phyloP scores from a whole-genome alignment of 495 filamentous ascomycete genomes.

The Thermothielavioides terrestris region DNA sequence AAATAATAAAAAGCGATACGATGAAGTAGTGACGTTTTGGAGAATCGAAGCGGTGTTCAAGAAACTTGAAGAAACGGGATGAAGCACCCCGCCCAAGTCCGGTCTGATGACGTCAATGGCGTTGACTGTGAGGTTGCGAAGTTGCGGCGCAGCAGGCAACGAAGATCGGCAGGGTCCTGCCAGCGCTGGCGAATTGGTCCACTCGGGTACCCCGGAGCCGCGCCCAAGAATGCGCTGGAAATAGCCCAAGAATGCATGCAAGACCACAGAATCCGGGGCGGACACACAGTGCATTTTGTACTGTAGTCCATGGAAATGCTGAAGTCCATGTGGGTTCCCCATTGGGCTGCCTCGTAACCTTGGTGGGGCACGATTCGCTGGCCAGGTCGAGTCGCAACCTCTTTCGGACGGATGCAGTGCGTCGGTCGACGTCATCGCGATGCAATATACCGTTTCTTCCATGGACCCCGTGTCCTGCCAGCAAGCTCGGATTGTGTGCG shows the following conservation, averaged over 20 bases:
- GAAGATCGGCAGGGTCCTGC: slow-evolving; percentile 7
- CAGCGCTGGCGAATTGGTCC: background rate
- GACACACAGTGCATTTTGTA: too few relatives aligned
- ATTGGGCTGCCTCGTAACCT: slow-evolving; percentile 1
- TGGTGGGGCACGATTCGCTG: too few relatives aligned
- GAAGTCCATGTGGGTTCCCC: too few relatives aligned
- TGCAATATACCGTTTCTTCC: slow-evolving; percentile 10
- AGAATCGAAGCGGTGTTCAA: too few relatives aligned
- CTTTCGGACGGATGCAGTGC: background rate
- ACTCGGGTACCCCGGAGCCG: background rate
- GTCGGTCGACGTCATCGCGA: slow-evolving; percentile 17
- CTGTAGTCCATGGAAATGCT: background rate
- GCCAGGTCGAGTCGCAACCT: too few relatives aligned
- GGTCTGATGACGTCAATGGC: slow-evolving; percentile 7
- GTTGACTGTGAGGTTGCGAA: background rate
- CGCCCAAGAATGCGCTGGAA: background rate
- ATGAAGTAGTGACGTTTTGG: background rate
- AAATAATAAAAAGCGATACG: too few relatives aligned
- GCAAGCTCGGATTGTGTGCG: background rate
- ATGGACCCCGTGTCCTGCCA: background rate
- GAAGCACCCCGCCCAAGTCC: too few relatives aligned
- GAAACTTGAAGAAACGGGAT: too few relatives aligned
- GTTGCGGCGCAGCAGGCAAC: background rate
- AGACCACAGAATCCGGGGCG: background rate
- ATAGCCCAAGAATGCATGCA: slow-evolving; percentile 1